Percentiles rank a stretch among this genome's conserved stretches.
Conservation (phyloP, 2,329 filamentous ascomycete genomes). For the Pseudogymnoascus sp. region DNA sequence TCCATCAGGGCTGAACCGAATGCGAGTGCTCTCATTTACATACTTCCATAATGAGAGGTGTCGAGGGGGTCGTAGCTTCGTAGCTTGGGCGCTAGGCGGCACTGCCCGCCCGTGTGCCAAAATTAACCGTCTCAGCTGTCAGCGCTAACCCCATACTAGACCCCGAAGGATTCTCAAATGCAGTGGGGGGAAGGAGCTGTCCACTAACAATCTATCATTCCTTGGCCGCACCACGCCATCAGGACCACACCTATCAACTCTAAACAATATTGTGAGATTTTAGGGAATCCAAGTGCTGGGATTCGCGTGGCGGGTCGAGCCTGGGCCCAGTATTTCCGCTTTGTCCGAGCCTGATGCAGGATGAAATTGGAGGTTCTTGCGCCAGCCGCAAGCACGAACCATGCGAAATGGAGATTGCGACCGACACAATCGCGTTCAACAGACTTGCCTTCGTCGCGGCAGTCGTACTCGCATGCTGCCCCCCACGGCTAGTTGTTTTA, state of each 20-base stretch:
- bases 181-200: not conserved
- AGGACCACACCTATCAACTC: not conserved
- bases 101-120: slow-evolving; percentile 4
- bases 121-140: not conserved
- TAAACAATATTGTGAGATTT: not conserved
- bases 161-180: not conserved
- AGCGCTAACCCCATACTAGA: not conserved
- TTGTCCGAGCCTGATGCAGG: not conserved
- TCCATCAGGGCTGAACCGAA: not conserved
- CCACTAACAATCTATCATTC: not conserved
- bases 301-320: not conserved
- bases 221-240: not conserved
- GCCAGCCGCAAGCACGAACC: not conserved
- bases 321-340: not conserved
- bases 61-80: not conserved
- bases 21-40: not conserved
- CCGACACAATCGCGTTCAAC: not conserved
- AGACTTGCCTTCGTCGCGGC: not conserved
- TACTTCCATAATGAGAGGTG: not conserved
- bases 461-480: not conserved
- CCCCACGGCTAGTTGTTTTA: not conserved
- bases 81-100: not conserved
- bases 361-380: not conserved
- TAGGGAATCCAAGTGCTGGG: not conserved
- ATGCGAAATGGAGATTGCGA: not conserved